These are phyloP conservation scores for Lipomyces sp. DNA, from an alignment of 805 yeast species.

Conservation along the genomic window DNA sequence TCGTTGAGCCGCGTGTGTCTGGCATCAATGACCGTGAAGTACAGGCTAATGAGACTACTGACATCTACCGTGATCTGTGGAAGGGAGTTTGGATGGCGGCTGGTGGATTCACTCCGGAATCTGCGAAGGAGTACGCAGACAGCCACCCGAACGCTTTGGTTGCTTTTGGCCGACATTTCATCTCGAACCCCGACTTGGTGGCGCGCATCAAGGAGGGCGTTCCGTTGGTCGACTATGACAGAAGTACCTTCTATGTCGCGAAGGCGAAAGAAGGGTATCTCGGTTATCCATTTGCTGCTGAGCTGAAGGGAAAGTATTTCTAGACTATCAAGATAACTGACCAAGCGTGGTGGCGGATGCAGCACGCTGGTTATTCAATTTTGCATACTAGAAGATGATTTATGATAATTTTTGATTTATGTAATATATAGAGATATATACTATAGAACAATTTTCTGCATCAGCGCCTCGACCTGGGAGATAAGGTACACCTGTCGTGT, in stretches of 20 bases:
- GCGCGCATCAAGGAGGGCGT: constrained; percentile 44
- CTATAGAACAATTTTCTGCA: no score
- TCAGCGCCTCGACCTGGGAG: no score
- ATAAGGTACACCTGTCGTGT: no score
- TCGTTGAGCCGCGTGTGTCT: constrained; percentile 48
- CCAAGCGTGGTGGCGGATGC: no score
- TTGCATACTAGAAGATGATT: no score
- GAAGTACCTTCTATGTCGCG: constrained; percentile 47
- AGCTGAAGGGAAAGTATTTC: constrained; percentile 12
- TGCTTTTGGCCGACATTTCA: constrained; percentile 49
- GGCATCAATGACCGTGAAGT: constrained; percentile 25
- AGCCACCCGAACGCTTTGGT: constrained; percentile 30
- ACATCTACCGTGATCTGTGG: constrained; percentile 12
- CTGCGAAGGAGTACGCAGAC: constrained; percentile 10
- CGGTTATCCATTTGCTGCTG: constrained; percentile 11
- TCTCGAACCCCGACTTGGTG: constrained; percentile 56
- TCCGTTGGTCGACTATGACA: constrained; percentile 46
- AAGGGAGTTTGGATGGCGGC: constrained; percentile 25
- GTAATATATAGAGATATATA: no score
- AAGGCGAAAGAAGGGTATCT: constrained; percentile 14
- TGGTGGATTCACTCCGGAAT: constrained; percentile 25
- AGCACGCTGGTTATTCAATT: no score
- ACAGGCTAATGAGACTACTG: no score
- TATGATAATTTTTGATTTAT: no score
- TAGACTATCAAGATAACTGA: no score